These are phyloP conservation scores for Austroboletus eburneus DNA, from an alignment of 768 basidiomycete species.

Conservation along the genomic window DNA sequence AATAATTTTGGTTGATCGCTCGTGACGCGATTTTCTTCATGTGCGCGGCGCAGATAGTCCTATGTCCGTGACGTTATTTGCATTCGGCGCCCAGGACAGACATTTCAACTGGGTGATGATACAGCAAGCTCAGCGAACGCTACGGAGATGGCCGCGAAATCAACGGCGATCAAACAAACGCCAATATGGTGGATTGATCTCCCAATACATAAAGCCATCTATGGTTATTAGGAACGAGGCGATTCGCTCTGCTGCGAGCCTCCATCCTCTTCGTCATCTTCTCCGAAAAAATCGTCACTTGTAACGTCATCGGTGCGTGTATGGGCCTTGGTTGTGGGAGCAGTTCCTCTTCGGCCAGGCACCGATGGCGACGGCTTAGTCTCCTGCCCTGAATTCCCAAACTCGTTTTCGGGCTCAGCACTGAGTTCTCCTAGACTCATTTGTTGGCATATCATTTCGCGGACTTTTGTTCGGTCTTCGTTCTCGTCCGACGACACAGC, in stretches of 20 bases:
- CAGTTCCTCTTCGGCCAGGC: conserved; percentile 4
- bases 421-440: conserved; percentile 61
- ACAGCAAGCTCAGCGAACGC: too few relatives aligned
- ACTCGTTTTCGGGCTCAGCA: conserved; percentile 53
- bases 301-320: conserved; percentile 11
- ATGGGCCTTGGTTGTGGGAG: conserved; percentile 4
- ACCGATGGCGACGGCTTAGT: not conserved
- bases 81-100: too few relatives aligned
- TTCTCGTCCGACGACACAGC: conserved; percentile 29
- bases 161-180: too few relatives aligned
- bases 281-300: conserved; percentile 28
- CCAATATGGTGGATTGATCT: conserved; percentile 24
- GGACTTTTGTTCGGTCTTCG: conserved; percentile 54
- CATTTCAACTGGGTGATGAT: too few relatives aligned
- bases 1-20: not conserved
- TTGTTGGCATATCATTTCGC: conserved; percentile 50
- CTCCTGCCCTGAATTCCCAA: conserved; percentile 11
- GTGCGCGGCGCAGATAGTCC: too few relatives aligned
- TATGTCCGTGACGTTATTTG: too few relatives aligned
- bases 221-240: conserved; percentile 8
- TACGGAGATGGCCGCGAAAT: too few relatives aligned
- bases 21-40: too few relatives aligned
- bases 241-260: conserved; percentile 14
- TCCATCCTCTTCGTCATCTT: conserved; percentile 23
- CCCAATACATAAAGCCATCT: conserved; percentile 43